A percentile compares a stretch with the other conserved stretches of the same genome.
phyloP scores from a whole-genome alignment of 352 stramenopile genomes.

The Phytophthora colocasiae region DNA sequence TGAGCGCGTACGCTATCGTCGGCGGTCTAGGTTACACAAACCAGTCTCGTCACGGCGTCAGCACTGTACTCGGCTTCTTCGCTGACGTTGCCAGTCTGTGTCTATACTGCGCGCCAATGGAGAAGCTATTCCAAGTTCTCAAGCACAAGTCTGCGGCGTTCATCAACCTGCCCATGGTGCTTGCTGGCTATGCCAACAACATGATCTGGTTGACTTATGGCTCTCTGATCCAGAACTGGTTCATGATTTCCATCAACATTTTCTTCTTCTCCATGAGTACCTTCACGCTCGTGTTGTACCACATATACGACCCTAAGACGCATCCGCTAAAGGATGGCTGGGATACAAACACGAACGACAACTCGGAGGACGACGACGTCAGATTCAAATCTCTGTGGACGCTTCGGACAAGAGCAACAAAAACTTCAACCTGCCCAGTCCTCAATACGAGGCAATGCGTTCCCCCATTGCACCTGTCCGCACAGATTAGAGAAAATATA shows the following conservation, averaged over 20 bases:
- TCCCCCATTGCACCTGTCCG: constrained; percentile 20
- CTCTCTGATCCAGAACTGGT: constrained; percentile 38
- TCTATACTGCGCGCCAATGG: constrained; percentile 55
- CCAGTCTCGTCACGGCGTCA: constrained; percentile 42
- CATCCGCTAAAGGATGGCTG: constrained; percentile 30
- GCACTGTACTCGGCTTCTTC: constrained; percentile 42
- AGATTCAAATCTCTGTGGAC: constrained; percentile 25
- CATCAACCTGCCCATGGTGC: constrained; percentile 54
- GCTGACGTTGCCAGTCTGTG: constrained; percentile 50
- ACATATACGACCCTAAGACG: constrained; percentile 39
- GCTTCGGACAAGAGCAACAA: constrained; percentile 15
- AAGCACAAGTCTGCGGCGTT: constrained; percentile 54
- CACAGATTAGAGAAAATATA: constrained; percentile 31
- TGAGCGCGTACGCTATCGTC: constrained; percentile 42
- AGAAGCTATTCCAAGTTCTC: constrained; percentile 49
- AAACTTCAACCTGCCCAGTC: constrained; percentile 20
- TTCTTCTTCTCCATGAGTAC: constrained; percentile 39
- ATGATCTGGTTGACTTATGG: constrained; percentile 59
- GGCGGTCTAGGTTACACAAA: constrained; percentile 37
- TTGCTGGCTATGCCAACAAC: constrained; percentile 53
- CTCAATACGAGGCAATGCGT: constrained; percentile 25
- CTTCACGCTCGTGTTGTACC: constrained; percentile 33
- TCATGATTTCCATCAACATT: constrained; percentile 49
- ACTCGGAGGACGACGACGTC: constrained; percentile 28
- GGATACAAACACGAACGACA: constrained; percentile 20